Percentiles rank a stretch among this genome's conserved stretches.
Conservation (phyloP, 2,329 filamentous ascomycete species). For the Xylaria sp. region DNA sequence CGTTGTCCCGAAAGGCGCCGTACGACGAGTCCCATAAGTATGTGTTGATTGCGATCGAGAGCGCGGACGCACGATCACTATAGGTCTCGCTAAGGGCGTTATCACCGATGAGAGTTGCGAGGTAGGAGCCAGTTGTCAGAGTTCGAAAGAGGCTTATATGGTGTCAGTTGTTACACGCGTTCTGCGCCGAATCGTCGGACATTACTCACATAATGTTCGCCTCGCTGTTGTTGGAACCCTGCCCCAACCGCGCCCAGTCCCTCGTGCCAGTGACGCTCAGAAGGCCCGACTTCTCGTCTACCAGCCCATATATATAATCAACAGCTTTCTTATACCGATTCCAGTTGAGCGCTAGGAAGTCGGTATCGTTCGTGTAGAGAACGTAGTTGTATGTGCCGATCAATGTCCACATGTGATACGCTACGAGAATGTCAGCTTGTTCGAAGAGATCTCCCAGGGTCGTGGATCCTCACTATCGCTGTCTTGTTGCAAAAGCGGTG, state of each 20-base stretch:
- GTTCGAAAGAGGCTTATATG: constrained; percentile 58
- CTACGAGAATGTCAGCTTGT: constrained; percentile 5
- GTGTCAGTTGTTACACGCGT: not conserved
- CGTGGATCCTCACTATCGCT: constrained; percentile 38
- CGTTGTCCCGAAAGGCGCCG: constrained; percentile 65
- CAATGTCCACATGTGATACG: constrained; percentile 56
- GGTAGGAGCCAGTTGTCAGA: constrained; percentile 61
- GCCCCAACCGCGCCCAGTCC: constrained; percentile 44
- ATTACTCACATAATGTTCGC: constrained; percentile 48
- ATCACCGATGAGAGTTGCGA: constrained; percentile 60
- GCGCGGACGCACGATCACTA: constrained; percentile 53
- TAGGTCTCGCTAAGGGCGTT: constrained; percentile 54
- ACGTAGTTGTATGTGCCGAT: constrained; percentile 69
- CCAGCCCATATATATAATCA: constrained; percentile 27
- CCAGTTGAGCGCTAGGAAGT: constrained; percentile 61
- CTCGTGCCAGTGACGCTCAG: constrained; percentile 40
- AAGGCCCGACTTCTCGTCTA: constrained; percentile 29
- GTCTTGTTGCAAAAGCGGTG: constrained; percentile 41
- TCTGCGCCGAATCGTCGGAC: not conserved
- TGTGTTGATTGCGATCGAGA: constrained; percentile 59
- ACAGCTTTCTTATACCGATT: constrained; percentile 53
- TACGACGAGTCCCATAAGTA: constrained; percentile 60
- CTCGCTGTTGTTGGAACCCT: constrained; percentile 40
- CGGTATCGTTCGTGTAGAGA: constrained; percentile 63
- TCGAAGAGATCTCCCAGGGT: not conserved